A percentile compares a stretch with the other conserved stretches of the same genome.
Conservation (phyloP, 352 stramenopile genomes). For the Phytophthora sojae region DNA sequence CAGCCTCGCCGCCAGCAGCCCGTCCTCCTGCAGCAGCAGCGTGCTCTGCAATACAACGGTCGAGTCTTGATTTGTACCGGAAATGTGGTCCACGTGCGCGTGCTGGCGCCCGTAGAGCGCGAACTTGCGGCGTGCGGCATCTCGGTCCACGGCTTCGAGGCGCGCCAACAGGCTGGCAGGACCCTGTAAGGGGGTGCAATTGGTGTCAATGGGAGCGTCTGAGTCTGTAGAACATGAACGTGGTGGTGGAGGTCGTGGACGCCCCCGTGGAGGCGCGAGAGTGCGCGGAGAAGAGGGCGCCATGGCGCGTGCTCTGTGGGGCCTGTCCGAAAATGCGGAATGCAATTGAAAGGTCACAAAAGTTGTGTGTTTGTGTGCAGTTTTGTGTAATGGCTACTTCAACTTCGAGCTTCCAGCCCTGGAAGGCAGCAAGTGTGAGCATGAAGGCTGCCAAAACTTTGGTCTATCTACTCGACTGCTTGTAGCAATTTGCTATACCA, state of each 20-base stretch:
- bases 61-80: constrained; percentile 10
- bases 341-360: neutral
- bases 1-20: constrained; percentile 51
- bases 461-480: too few species aligned
- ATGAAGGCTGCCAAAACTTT: too few species aligned
- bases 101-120: constrained; percentile 61
- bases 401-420: neutral
- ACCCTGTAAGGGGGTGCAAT: neutral
- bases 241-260: neutral
- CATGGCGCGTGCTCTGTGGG: constrained; percentile 3
- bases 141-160: constrained; percentile 31
- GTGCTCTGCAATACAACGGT: constrained; percentile 47
- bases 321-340: neutral
- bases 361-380: neutral
- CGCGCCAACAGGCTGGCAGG: constrained; percentile 20
- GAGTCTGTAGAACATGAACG: constrained; percentile 3
- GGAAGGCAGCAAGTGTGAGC: too few species aligned
- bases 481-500: too few species aligned
- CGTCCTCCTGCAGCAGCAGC: constrained; percentile 71
- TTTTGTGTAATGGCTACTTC: neutral
- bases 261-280: neutral
- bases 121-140: constrained; percentile 49
- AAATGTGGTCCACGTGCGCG: constrained; percentile 42
- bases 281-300: constrained; percentile 19
- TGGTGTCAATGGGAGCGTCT: neutral